Evolutionary conservation across 371 early-diverging fungal genomes (phyloP).

Genomic region (Apophysomyces trapeziformis): DNA sequence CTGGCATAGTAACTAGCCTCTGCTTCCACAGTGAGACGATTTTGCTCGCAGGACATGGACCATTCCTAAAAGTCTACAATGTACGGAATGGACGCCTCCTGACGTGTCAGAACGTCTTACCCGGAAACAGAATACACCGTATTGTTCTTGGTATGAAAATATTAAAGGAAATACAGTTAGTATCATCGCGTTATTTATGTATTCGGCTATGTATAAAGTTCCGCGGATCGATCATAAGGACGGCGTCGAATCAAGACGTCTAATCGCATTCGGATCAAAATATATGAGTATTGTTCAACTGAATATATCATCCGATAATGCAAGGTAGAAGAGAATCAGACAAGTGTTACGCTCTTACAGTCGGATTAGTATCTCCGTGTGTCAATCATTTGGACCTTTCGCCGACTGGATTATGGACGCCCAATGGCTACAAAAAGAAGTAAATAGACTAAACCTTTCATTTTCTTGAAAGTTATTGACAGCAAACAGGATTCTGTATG

Average conservation of each 20-base stretch:
- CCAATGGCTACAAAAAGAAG: slow-evolving; percentile 58
- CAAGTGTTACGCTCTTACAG: slow-evolving; percentile 11
- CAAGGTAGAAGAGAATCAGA: slow-evolving; percentile 18
- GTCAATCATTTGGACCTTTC: slow-evolving; percentile 37
- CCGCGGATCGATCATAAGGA: slow-evolving; percentile 13
- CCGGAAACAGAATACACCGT: slow-evolving; percentile 59
- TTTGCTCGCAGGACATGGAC: slow-evolving; percentile 66
- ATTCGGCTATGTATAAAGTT: slow-evolving; percentile 8
- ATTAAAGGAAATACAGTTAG: not conserved
- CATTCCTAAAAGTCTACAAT: slow-evolving; percentile 59
- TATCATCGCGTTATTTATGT: not conserved
- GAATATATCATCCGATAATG: slow-evolving; percentile 11
- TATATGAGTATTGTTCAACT: slow-evolving; percentile 31
- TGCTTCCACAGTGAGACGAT: slow-evolving; percentile 54
- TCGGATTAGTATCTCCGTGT: slow-evolving; percentile 18
- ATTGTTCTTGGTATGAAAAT: slow-evolving; percentile 54
- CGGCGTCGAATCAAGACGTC: slow-evolving; percentile 16
- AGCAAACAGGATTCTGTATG: not conserved
- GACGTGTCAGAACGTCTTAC: slow-evolving; percentile 38
- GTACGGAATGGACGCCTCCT: slow-evolving; percentile 50
- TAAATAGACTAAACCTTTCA: not conserved
- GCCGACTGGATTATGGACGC: slow-evolving; percentile 77
- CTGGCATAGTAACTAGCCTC: slow-evolving; percentile 62
- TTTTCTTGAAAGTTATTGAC: not conserved
- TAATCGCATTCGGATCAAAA: slow-evolving; percentile 54